Evolutionary conservation across 1,284 basidiomycete species (phyloP).

Genomic region (Cutaneotrichosporon sp.): DNA sequence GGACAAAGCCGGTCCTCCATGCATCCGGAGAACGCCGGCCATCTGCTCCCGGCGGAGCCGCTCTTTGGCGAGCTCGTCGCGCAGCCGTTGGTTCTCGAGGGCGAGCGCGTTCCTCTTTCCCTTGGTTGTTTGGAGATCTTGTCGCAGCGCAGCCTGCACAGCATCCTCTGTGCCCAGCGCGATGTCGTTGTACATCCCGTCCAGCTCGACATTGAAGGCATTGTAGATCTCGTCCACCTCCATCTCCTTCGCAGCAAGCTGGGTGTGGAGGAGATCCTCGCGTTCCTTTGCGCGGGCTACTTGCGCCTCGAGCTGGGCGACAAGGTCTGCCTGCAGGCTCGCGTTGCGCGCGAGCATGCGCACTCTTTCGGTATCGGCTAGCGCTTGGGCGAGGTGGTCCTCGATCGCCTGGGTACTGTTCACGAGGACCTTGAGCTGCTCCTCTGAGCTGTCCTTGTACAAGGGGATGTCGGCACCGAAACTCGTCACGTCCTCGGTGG

Average conservation of each 20-base stretch:
- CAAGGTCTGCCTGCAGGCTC: slow-evolving; percentile 48
- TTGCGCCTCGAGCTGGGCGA: slow-evolving; percentile 64
- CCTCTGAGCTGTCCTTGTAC: not conserved
- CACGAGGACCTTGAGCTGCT: slow-evolving; percentile 29
- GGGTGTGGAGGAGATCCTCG: slow-evolving; percentile 70
- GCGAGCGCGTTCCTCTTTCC: slow-evolving; percentile 67
- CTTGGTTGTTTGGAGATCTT: slow-evolving; percentile 70
- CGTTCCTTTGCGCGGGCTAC: slow-evolving; percentile 68
- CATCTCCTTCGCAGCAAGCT: slow-evolving; percentile 70
- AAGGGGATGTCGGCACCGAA: not conserved
- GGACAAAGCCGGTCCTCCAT: not conserved
- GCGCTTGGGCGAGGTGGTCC: slow-evolving; percentile 27
- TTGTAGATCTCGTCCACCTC: slow-evolving; percentile 90
- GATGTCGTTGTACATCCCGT: slow-evolving; percentile 78
- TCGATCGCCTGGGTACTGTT: slow-evolving; percentile 37
- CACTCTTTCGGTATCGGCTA: slow-evolving; percentile 32
- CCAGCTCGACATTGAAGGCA: slow-evolving; percentile 87
- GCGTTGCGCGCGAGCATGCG: slow-evolving; percentile 22
- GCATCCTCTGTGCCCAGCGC: slow-evolving; percentile 69
- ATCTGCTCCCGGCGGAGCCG: slow-evolving; percentile 72
- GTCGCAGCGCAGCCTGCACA: slow-evolving; percentile 70
- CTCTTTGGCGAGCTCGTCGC: slow-evolving; percentile 66
- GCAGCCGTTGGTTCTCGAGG: slow-evolving; percentile 75
- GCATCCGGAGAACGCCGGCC: not conserved
- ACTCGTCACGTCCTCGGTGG: not conserved